Evolutionary conservation across 306 rosid species (phyloP).

Genomic region (Fragaria iinumae): DNA sequence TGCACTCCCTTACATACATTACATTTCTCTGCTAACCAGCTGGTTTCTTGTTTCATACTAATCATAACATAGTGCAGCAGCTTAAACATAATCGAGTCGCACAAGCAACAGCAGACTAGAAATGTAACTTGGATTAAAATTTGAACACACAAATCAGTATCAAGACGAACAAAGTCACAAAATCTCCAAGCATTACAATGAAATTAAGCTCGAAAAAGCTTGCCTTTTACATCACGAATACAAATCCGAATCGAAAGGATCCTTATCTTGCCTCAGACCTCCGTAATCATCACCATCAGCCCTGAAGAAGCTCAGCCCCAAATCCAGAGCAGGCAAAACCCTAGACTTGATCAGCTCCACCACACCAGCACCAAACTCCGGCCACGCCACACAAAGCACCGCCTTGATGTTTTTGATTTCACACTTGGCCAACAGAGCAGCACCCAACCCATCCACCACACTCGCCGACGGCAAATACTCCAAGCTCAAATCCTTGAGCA

Average conservation of each 20-base stretch:
- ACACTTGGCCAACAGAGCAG: conserved; percentile 66
- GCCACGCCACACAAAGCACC: conserved; percentile 71
- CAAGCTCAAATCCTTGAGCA: conserved; percentile 36
- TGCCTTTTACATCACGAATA: conserved; percentile 42
- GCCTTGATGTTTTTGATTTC: conserved; percentile 59
- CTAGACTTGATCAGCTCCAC: conserved; percentile 46
- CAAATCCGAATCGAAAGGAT: conserved; percentile 53
- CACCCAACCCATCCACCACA: conserved; percentile 71
- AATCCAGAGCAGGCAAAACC: conserved; percentile 40
- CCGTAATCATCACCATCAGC: conserved; percentile 20
- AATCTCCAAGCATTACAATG: neutral
- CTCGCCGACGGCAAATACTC: conserved; percentile 82
- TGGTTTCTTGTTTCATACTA: neutral
- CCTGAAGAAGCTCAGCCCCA: conserved; percentile 29
- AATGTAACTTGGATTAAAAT: neutral
- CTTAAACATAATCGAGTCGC: neutral
- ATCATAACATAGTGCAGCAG: neutral
- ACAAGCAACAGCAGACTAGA: neutral
- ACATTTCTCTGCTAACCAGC: neutral
- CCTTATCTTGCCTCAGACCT: conserved; percentile 40
- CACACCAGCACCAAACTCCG: conserved; percentile 51
- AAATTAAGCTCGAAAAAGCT: neutral
- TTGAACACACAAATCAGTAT: neutral
- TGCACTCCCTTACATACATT: neutral
- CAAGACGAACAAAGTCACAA: neutral